Base-by-base conservation (phyloP, 169 alveolate genomes). In the Plasmodium falciparum region DNA sequence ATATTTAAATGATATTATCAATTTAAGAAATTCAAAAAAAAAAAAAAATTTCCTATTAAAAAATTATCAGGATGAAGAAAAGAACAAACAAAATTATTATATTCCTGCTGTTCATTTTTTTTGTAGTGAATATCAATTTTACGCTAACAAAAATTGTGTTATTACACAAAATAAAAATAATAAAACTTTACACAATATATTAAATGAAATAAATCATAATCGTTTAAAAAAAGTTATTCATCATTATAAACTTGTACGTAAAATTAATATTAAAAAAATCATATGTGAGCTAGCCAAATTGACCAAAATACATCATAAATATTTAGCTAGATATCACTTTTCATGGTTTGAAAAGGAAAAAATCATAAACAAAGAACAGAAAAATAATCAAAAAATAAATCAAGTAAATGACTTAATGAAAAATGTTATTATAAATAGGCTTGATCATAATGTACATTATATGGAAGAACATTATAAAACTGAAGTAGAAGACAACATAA, bases 221-320 rank as follows among this genome's bases (percentile, higher is more conserved):
- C 71, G 90, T 4, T 80, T 80, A 9, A 80, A 29, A 69, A 70
- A 80, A 15, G 39, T 80, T 11, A 72, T 80, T 20, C 26, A 69
- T 43, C 90, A 80, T 58, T 80, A 67, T 20, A 71, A 63, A 22
- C 69, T 80, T 63, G 43, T 80, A 11, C 90, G 70, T 11, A 80
- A 80, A 56, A 69, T 80, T 29, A 80, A 69, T 26, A 49, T 80
- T 49, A 80, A 80, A 49, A 80, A 69, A 67, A 80, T 80, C 39
- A 67, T 80, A 11, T n/a, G 74, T 1, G 90, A 80, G 17, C 22
- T 80, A 43, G 63, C 61, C 17, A 80, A 45, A 26, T 33, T 80
- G 17, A 29, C 90, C 1, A 80, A 80, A 80, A 69, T 80, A 56
- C 90, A 80, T 43, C 90, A 80, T 29, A 80, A 80, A 62, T 80